Percentiles rank a stretch among this genome's conserved stretches.
Evolutionary conservation across 2,329 filamentous ascomycete genomes (phyloP).

Genomic region (Fusarium heterosporum): DNA sequence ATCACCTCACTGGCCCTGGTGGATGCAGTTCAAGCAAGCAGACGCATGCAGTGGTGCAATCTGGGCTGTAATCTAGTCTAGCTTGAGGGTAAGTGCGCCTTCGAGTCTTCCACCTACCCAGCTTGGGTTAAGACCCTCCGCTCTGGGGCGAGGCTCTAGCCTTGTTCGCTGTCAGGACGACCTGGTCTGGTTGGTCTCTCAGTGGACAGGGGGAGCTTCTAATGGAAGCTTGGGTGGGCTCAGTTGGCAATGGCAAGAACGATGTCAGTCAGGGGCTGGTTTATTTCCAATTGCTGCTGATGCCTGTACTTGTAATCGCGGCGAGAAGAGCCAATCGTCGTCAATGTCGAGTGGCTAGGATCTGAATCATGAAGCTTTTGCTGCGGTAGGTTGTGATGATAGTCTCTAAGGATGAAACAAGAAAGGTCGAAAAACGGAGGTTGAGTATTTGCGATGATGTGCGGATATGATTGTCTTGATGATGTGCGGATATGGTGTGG

Average conservation of each 20-base stretch:
- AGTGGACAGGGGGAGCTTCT: constrained; percentile 36
- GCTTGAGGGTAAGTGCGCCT: constrained; percentile 39
- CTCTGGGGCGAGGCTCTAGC: constrained; percentile 41
- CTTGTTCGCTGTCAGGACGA: constrained; percentile 37
- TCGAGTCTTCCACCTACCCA: constrained; percentile 40
- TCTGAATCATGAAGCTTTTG: constrained; percentile 1
- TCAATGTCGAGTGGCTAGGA: neutral
- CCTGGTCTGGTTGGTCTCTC: constrained; percentile 33
- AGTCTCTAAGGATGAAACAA: neutral
- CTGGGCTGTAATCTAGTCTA: constrained; percentile 33
- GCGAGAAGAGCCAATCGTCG: constrained; percentile 3
- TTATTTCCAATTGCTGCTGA: constrained; percentile 25
- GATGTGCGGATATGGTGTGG: constrained; percentile 16
- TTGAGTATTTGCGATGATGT: constrained; percentile 1
- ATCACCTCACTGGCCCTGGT: constrained; percentile 42
- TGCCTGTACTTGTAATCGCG: constrained; percentile 22
- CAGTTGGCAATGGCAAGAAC: constrained; percentile 31
- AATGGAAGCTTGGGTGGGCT: constrained; percentile 35
- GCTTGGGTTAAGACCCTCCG: constrained; percentile 39
- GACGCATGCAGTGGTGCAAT: constrained; percentile 37
- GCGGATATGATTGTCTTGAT: constrained; percentile 27
- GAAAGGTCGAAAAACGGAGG: neutral
- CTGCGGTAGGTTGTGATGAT: neutral
- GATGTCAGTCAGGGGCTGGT: constrained; percentile 41
- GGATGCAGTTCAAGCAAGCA: constrained; percentile 31